Evolutionary conservation across 2,329 filamentous ascomycete species (phyloP).

Genomic region (Calonectria montana): DNA sequence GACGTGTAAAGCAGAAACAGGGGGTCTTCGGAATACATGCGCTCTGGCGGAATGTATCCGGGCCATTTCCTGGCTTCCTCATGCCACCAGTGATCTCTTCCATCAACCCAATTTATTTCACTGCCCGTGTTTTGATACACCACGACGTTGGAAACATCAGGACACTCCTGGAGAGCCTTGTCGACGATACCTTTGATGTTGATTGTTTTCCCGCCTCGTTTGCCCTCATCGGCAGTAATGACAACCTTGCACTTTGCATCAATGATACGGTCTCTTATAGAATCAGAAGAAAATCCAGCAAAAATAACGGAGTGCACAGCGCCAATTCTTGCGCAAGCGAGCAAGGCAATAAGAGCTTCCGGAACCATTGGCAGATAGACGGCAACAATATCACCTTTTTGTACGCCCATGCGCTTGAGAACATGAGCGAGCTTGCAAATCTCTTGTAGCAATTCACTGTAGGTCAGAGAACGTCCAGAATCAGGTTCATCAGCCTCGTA

Average conservation of each 20-base stretch:
- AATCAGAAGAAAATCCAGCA: conserved; percentile 93
- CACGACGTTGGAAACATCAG: conserved; percentile 81
- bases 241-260: conserved; percentile 89
- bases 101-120: conserved; percentile 85
- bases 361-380: conserved; percentile 98
- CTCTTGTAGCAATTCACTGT: conserved; percentile 87
- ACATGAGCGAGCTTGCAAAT: conserved; percentile 86
- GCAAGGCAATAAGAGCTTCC: conserved; percentile 80
- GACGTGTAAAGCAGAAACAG: conserved; percentile 96
- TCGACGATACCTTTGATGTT: conserved; percentile 97
- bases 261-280: conserved; percentile 87
- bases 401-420: conserved; percentile 90
- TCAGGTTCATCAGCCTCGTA: conserved; percentile 95
- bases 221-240: conserved; percentile 93
- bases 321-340: conserved; percentile 88
- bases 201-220: conserved; percentile 92
- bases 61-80: conserved; percentile 95
- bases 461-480: conserved; percentile 85
- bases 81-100: conserved; percentile 94
- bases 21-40: conserved; percentile 89
- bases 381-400: conserved; percentile 93
- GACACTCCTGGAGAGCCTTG: conserved; percentile 84
- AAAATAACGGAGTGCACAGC: conserved; percentile 96
- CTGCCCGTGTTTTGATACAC: conserved; percentile 92
- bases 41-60: conserved; percentile 84